A percentile compares a stretch with the other conserved stretches of the same genome.
These are phyloP conservation scores for Phytophthora palmivora DNA, from an alignment of 352 stramenopile genomes.

Conservation along the genomic window DNA sequence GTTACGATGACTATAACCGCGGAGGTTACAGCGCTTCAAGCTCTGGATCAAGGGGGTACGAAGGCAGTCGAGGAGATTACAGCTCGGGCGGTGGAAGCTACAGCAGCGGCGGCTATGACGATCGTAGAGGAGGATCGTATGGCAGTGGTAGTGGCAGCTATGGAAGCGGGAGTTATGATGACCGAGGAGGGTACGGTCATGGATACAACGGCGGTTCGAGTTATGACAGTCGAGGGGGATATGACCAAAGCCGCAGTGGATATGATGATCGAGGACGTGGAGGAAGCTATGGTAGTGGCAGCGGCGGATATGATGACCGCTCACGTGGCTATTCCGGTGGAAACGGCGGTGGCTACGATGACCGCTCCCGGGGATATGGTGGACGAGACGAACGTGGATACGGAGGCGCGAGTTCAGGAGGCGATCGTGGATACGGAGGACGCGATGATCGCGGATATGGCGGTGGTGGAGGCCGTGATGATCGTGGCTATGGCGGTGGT, in stretches of 20 bases:
- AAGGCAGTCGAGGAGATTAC: no score
- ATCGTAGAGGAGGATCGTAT: background rate
- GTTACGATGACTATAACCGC: conserved; percentile 22
- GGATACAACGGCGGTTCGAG: background rate
- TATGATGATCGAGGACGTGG: conserved; percentile 25
- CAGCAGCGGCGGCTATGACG: background rate
- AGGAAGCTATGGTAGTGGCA: background rate
- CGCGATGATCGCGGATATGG: conserved; percentile 25
- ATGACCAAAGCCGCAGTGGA: conserved; percentile 26
- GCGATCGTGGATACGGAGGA: conserved; percentile 5
- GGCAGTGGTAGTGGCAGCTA: conserved; percentile 17
- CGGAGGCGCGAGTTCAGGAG: background rate
- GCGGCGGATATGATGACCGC: conserved; percentile 9
- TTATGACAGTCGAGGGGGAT: conserved; percentile 26
- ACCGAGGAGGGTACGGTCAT: conserved; percentile 11
- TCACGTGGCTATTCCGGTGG: conserved; percentile 15
- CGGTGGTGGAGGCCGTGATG: conserved; percentile 21
- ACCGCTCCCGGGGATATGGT: conserved; percentile 23
- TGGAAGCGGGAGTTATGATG: conserved; percentile 10
- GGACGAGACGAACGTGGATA: conserved; percentile 18
- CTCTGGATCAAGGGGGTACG: no score
- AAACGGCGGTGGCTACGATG: background rate
- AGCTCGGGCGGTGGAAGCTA: no score
- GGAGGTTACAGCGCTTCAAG: conserved; percentile 11
- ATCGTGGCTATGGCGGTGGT: background rate